phyloP scores from a whole-genome alignment of 306 rosid species.

The Phaseolus lunatus region DNA sequence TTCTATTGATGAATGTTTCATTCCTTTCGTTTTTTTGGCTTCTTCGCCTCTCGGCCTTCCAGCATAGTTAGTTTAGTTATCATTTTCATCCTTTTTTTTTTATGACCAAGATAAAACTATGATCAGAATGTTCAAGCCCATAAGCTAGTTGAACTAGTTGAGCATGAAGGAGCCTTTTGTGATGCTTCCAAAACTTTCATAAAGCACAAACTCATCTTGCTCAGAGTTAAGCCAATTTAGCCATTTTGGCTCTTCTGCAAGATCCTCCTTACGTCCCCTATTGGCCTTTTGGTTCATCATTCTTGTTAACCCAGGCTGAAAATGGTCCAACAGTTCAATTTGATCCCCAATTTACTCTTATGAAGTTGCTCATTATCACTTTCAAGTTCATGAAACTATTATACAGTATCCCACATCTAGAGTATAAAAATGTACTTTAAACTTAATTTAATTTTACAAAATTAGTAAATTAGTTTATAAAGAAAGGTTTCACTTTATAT shows the following conservation, averaged over 20 bases:
- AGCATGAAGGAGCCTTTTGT: conserved; percentile 12
- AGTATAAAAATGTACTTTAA: too few relatives aligned
- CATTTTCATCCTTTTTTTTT: too few relatives aligned
- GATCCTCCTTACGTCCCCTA: conserved; percentile 2
- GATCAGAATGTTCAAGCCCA: conserved; percentile 45
- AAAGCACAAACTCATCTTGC: background rate
- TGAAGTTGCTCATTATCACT: conserved; percentile 40
- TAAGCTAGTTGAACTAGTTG: conserved; percentile 45
- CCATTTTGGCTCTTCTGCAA: conserved; percentile 17
- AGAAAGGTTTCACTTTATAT: too few relatives aligned
- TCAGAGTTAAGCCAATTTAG: conserved; percentile 45
- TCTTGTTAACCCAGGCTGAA: conserved; percentile 37
- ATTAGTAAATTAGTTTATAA: too few relatives aligned
- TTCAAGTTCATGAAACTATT: conserved; percentile 46
- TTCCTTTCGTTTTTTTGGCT: too few relatives aligned
- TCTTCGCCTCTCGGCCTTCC: too few relatives aligned
- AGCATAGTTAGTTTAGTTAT: too few relatives aligned
- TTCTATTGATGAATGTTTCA: too few relatives aligned
- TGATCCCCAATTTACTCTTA: conserved; percentile 18
- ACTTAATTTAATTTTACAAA: too few relatives aligned
- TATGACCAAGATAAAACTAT: conserved; percentile 45
- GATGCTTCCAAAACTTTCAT: conserved; percentile 44
- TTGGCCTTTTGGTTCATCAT: conserved; percentile 27
- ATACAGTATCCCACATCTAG: conserved; percentile 28
- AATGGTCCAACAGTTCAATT: conserved; percentile 46